Percentiles rank a stretch among this genome's conserved stretches.
Evolutionary conservation across 106 monocot genomes (phyloP).

Genomic region (Acorus gramineus): DNA sequence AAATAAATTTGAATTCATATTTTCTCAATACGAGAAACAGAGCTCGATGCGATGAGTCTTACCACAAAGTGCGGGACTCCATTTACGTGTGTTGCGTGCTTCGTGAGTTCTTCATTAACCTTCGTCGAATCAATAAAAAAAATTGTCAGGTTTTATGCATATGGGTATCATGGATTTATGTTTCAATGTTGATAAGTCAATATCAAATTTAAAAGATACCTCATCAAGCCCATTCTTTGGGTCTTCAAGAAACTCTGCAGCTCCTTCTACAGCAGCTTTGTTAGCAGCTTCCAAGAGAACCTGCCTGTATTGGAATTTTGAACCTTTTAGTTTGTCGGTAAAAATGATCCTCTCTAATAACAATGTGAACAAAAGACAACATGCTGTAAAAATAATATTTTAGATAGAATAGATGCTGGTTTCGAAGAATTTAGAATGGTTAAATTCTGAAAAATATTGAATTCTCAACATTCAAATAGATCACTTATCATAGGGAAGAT

Average conservation of each 20-base stretch:
- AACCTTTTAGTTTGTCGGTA: no score
- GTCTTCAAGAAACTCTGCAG: constrained; percentile 63
- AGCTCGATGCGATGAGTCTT: constrained; percentile 6
- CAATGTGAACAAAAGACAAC: no score
- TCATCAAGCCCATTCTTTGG: constrained; percentile 56
- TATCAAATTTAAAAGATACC: constrained; percentile 17
- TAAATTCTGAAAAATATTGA: no score
- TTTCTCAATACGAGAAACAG: background rate
- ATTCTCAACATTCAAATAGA: no score
- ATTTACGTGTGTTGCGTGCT: constrained; percentile 47
- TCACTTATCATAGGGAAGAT: no score
- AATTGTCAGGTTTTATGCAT: background rate
- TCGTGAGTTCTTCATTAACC: constrained; percentile 77
- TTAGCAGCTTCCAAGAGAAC: constrained; percentile 81
- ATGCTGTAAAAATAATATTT: no score
- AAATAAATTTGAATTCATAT: background rate
- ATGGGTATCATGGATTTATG: background rate
- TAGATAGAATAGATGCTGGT: no score
- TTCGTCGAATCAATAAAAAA: constrained; percentile 11
- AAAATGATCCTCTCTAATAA: no score
- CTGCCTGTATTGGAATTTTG: constrained; percentile 35
- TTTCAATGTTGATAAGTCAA: background rate
- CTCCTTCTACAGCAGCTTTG: constrained; percentile 74
- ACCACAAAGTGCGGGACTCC: constrained; percentile 89
- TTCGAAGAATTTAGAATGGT: no score